Evolutionary conservation across 768 basidiomycete species (phyloP), one percentile per base, ranked within the genome.

Genomic region (Mycena haematopus): DNA sequence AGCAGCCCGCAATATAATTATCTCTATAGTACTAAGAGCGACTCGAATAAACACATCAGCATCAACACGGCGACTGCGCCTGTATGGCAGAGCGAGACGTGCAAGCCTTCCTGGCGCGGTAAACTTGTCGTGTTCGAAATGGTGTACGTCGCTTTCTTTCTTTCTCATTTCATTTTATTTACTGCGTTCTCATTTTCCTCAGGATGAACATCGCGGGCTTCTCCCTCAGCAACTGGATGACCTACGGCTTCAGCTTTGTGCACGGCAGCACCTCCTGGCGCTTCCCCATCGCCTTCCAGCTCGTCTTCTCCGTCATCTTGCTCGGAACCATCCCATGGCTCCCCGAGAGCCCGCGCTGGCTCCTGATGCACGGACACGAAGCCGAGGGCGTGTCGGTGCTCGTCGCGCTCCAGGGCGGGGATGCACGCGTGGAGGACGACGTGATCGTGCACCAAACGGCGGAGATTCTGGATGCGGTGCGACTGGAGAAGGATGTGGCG

Each of bases 141-240:
- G 81, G 82, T 83, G 81, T 82, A 51, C 8, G 77, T 69, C 3
- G 0, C 6, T 14, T 24, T 44, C 21, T 19, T 50, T 31, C 44
- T 13, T 27, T 25, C 29, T 31, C n/a, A n/a, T 9, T 33, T 40
- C 21, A n/a, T 29, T 14, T 31, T 50, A 29, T 52, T 9, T 17
- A 31, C 31, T 33, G 31, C 31, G 29, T n/a, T n/a, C 36, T 52
- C 35, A n/a, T 47, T 54, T 51, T 21, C 13, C 24, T 22, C 52
- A 82, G 82, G 36, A 82, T 82, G 80, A 82, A 82, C 62, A 79
- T 82, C 42, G 82, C 79, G 9, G 82, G 81, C 0, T 83, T 83
- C 63, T 82, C 81, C 1, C 65, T 82, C 44, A 81, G 80, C 59
- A 82, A 83, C 61, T 83, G 82, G 82, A 80, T 83, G 79, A 83